Evolutionary conservation across 208 protist genomes (phyloP).

Genomic region (Trichomonas vaginalis): DNA sequence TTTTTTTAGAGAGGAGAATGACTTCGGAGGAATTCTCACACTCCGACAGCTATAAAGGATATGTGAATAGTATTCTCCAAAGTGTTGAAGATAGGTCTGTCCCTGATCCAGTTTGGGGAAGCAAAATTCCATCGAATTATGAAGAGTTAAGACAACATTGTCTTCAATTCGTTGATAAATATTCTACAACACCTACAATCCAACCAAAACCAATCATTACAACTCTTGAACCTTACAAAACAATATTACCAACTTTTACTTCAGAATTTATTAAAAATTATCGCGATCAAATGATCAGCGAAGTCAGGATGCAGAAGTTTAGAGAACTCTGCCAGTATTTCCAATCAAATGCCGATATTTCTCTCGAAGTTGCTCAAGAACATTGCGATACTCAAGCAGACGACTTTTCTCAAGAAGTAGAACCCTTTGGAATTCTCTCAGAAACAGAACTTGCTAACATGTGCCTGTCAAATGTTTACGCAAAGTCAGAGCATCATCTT

Average conservation of each 20-base stretch:
- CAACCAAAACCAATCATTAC: background rate
- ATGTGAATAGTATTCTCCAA: background rate
- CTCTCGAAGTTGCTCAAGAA: background rate
- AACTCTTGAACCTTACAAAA: background rate
- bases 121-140: background rate
- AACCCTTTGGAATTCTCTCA: background rate
- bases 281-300: background rate
- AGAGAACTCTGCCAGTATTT: background rate
- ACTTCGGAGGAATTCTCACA: background rate
- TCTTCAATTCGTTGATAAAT: background rate
- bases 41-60: background rate
- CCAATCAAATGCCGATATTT: background rate
- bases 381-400: background rate
- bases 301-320: background rate
- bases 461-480: background rate
- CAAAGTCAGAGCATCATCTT: background rate
- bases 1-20: background rate
- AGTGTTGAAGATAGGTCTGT: background rate
- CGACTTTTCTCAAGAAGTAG: background rate
- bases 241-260: background rate
- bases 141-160: slow-evolving; percentile 1
- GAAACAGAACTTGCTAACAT: background rate
- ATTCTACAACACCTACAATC: background rate
- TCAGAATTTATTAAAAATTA: background rate
- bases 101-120: background rate